Evolutionary conservation across 2,329 filamentous ascomycete genomes (phyloP).

Genomic region (Claviceps purpurea): DNA sequence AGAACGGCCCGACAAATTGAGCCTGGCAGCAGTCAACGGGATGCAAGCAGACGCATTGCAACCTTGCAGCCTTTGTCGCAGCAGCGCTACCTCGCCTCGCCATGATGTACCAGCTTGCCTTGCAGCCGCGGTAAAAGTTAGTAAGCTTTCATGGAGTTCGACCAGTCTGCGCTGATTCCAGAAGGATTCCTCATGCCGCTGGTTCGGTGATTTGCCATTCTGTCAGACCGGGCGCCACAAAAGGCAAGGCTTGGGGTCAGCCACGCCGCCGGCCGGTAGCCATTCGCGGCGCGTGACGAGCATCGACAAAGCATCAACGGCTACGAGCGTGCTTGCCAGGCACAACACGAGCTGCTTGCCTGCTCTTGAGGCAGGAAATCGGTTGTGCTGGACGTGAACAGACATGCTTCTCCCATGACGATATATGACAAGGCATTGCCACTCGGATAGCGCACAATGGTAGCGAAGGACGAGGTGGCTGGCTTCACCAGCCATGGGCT

Average conservation of each 20-base stretch:
- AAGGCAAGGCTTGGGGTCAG: constrained; percentile 2
- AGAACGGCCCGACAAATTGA: not conserved
- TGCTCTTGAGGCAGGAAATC: not conserved
- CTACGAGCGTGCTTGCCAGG: too few relatives aligned
- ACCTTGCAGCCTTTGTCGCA: not conserved
- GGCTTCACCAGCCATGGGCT: not conserved
- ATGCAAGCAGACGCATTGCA: too few relatives aligned
- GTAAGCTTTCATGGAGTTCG: not conserved
- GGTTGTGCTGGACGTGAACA: not conserved
- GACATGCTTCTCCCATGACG: not conserved
- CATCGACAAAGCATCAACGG: not conserved
- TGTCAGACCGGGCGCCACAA: not conserved
- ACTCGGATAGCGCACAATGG: not conserved
- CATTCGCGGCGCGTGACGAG: not conserved
- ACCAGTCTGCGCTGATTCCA: constrained; percentile 2
- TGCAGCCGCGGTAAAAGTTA: not conserved
- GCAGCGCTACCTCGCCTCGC: not conserved
- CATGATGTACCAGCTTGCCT: not conserved
- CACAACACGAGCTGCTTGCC: not conserved
- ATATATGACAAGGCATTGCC: not conserved
- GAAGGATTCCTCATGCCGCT: constrained; percentile 5
- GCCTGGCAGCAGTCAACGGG: not conserved
- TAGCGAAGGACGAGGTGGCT: not conserved
- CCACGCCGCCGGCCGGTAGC: not conserved
- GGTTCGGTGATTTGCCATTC: constrained; percentile 3